A percentile compares a stretch with the other conserved stretches of the same genome.
Conservation (phyloP, 2,329 filamentous ascomycete genomes). For the Hypocreales sp. region DNA sequence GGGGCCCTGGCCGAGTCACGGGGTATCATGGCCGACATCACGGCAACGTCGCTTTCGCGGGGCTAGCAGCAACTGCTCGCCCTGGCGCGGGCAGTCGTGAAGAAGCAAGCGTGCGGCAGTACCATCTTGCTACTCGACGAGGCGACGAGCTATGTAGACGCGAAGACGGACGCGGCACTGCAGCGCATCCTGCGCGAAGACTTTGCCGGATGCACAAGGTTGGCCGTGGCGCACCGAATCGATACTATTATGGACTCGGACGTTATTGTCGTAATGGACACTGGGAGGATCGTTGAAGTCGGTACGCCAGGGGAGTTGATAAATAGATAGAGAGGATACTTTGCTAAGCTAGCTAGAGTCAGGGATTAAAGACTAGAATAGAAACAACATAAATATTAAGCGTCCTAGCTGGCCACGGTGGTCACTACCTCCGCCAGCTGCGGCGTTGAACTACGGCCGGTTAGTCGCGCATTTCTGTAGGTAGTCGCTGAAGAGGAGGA, state of each 20-base stretch:
- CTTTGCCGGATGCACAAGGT: slow-evolving; percentile 5
- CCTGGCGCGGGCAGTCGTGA: slow-evolving; percentile 7
- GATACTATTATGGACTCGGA: slow-evolving; percentile 4
- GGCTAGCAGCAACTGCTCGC: slow-evolving; percentile 8
- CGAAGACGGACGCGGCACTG: slow-evolving; percentile 5
- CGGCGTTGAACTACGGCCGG: too few relatives aligned
- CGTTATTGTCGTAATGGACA: slow-evolving; percentile 3
- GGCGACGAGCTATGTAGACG: slow-evolving; percentile 5
- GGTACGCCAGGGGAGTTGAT: slow-evolving; percentile 1
- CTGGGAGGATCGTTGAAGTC: slow-evolving; percentile 1
- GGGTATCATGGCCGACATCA: slow-evolving; percentile 1
- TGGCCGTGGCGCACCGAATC: slow-evolving; percentile 5
- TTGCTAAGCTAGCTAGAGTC: neutral
- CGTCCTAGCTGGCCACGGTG: too few relatives aligned
- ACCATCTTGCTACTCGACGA: slow-evolving; percentile 8
- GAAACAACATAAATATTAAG: too few relatives aligned
- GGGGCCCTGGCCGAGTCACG: slow-evolving; percentile 2
- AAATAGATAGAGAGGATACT: neutral
- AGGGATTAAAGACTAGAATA: too few relatives aligned
- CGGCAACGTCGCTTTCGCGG: slow-evolving; percentile 3
- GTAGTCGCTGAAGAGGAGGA: too few relatives aligned
- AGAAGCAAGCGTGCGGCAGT: slow-evolving; percentile 3
- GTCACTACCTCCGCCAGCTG: too few relatives aligned
- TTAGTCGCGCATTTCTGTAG: too few relatives aligned
- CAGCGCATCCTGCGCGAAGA: slow-evolving; percentile 3